These are phyloP conservation scores for Fraxinus floribunda DNA, from an alignment of 305 asterid species.

Conservation along the genomic window DNA sequence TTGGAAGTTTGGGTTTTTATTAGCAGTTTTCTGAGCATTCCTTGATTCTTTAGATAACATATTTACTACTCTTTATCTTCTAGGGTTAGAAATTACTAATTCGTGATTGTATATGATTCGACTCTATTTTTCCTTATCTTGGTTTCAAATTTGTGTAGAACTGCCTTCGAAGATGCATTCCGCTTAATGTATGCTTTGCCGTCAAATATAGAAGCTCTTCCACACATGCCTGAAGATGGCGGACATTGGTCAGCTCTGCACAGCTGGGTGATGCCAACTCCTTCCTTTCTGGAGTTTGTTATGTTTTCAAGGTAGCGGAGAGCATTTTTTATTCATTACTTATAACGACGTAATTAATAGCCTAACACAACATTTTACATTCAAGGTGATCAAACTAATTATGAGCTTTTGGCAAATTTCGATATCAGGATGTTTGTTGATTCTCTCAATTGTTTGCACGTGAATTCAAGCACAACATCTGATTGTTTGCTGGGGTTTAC, in stretches of 20 bases:
- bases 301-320: slow-evolving; percentile 83
- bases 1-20: neutral
- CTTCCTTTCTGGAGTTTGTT: slow-evolving; percentile 85
- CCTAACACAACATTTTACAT: neutral
- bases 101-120: neutral
- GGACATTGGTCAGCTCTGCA: slow-evolving; percentile 90
- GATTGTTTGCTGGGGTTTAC: slow-evolving; percentile 71
- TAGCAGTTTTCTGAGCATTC: neutral
- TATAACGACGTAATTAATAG: neutral
- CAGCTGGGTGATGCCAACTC: slow-evolving; percentile 98
- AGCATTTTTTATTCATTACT: neutral
- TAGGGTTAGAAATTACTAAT: neutral
- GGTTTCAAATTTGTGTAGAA: slow-evolving; percentile 43
- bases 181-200: slow-evolving; percentile 88
- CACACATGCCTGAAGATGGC: slow-evolving; percentile 97
- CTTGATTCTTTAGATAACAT: neutral
- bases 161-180: slow-evolving; percentile 75
- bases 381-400: slow-evolving; percentile 9
- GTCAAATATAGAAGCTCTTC: slow-evolving; percentile 77
- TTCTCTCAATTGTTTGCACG: slow-evolving; percentile 68
- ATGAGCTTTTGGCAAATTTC: slow-evolving; percentile 25
- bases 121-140: neutral
- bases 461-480: slow-evolving; percentile 36
- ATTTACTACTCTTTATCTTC: neutral
- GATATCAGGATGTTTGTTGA: slow-evolving; percentile 81